phyloP scores from a whole-genome alignment of 169 alveolate species.

The Eimeria sp. region DNA sequence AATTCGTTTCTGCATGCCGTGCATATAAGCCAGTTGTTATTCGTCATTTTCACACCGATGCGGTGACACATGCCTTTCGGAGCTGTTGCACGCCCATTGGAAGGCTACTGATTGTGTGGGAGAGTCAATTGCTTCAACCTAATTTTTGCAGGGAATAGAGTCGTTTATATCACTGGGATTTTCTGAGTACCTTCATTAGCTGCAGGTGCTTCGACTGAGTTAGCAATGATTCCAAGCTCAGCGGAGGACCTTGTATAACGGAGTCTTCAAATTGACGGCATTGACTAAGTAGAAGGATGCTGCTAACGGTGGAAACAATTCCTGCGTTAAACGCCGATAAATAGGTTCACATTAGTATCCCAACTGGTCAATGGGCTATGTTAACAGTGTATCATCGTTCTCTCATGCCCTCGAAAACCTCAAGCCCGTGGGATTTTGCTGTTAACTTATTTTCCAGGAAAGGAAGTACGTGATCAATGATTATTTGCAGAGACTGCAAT shows the following conservation, averaged over 20 bases:
- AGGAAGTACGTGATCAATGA: background rate
- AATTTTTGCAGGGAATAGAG: background rate
- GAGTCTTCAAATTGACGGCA: conserved; percentile 80
- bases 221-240: conserved; percentile 47
- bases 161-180: background rate
- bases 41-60: background rate
- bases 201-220: conserved; percentile 66
- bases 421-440: background rate
- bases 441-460: background rate
- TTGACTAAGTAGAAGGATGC: conserved; percentile 52
- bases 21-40: background rate
- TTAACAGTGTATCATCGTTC: background rate
- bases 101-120: background rate
- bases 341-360: background rate
- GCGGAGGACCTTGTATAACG: conserved; percentile 45
- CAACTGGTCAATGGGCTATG: background rate
- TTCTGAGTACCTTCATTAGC: conserved; percentile 56
- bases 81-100: background rate
- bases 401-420: background rate
- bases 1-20: conserved; percentile 57
- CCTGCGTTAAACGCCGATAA: conserved; percentile 38
- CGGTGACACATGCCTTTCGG: background rate
- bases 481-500: background rate
- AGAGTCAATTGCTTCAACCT: background rate
- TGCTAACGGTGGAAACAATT: conserved; percentile 52